Evolutionary conservation across 2,329 filamentous ascomycete species (phyloP), one percentile per base, ranked within the genome.

Genomic region (Aspergillus thermomutatus): DNA sequence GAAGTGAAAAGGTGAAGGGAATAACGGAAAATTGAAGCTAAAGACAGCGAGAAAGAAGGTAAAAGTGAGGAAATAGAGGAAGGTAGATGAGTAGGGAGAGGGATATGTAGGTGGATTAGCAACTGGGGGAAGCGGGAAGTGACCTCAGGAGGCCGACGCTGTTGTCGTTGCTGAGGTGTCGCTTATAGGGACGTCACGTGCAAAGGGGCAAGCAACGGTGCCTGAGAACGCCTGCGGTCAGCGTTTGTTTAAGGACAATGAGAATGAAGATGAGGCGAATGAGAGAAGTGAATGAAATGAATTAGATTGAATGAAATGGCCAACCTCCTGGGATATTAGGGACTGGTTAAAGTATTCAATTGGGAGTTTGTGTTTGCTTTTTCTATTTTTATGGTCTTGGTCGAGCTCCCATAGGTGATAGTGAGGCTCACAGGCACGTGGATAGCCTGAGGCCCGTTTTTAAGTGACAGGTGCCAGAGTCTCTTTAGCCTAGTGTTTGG

Each of bases 141-240:
- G 71, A 72, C 70, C 72, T 74, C 72, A 74, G 72, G 73, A 75
- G 71, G 66, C 70, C 66, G 66, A 58, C 65, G 65, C 65, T 60
- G 60, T 52, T 65, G 68, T 68, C 64, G 68, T 72, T 73, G 72
- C 71, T 73, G 69, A 73, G 72, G 71, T 73, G 72, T 72, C 71
- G 70, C 70, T 74, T 72, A 72, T 67, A 53, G 53, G 54, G 52
- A 9, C 6, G 61, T 72, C 71, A 73, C 71, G 70, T 73, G 71
- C 67, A 54, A 57, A 57, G 64, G 65, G 62, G 62, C 60, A 45
- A 45, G 41, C 55, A 40, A 53, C 47, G 49, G 50, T 60, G 55
- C 53, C 59, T 61, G 55, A 53, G 49, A 23, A 52, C 31, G 31
- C 11, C 17, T 28, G 14, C 21, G 25, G 21, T 11, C 5, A 23